Conservation (phyloP, 768 basidiomycete genomes). For the Podaxis rugospora region DNA sequence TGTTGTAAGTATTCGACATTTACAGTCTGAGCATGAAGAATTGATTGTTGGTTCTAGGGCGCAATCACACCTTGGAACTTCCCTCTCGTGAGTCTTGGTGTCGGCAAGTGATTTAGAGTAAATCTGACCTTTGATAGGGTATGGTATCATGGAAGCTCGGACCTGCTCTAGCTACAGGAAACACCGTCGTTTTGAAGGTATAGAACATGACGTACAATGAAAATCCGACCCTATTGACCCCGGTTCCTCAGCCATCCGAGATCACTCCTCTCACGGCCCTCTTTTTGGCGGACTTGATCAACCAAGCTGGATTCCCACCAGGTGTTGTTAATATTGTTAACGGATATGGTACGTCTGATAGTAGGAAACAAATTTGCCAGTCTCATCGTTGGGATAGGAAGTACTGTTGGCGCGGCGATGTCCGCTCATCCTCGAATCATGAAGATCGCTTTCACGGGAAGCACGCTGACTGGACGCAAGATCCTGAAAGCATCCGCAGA, state of each 20-base stretch:
- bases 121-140: constrained; percentile 5
- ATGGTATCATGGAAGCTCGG: constrained; percentile 70
- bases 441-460: constrained; percentile 79
- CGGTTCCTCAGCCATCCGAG: constrained; percentile 50
- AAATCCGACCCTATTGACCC: not conserved
- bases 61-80: constrained; percentile 66
- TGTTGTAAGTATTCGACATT: constrained; percentile 22
- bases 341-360: constrained; percentile 45
- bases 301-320: constrained; percentile 71
- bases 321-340: constrained; percentile 72
- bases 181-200: constrained; percentile 64
- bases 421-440: constrained; percentile 57
- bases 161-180: constrained; percentile 76
- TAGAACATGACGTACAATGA: not conserved
- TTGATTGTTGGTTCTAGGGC: constrained; percentile 16
- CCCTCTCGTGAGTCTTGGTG: constrained; percentile 21
- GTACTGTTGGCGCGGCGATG: constrained; percentile 65
- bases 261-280: constrained; percentile 68
- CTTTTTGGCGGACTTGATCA: constrained; percentile 42
- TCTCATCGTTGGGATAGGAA: constrained; percentile 17
- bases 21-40: not conserved
- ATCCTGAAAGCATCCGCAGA: constrained; percentile 72
- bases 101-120: not conserved
- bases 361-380: not conserved
- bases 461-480: constrained; percentile 67